Evolutionary conservation across 345 rosid genomes (phyloP), one percentile per base, ranked within the genome.

Genomic region (Bruguiera sexangula): DNA sequence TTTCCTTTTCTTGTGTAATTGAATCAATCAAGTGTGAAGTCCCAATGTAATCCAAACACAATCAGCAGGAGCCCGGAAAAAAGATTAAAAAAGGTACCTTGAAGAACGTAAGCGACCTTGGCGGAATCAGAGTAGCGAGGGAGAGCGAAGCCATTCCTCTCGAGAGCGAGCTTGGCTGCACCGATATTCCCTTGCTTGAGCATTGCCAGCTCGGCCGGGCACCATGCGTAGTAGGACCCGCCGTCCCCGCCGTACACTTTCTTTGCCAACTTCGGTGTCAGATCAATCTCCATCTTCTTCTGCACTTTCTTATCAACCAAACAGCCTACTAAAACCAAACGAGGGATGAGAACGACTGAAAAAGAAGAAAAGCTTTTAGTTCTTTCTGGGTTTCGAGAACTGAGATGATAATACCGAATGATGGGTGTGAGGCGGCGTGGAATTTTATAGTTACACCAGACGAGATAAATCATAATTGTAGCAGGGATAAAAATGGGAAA

Each of bases 51-150:
- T 39, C 48, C 48, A 39, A 39, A 11, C 48, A 39, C 15, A 39
- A 39, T 39, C 48, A 10, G 13, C 15, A 10, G 3, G 15, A 39
- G 13, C 48, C 48, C 16, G 11, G 48, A 8, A 36, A 36, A 58
- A 8, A 70, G 30, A 48, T 15, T 24, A 55, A 20, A 29, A 6
- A 19, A 29, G 5, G 6, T 13, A 94, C 97, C 98, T 82, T 84
- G 96, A 62, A 94, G 96, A 61, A 91, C 93, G 77, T 94, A 89
- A 61, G 97, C 96, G 60, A 94, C 96, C 82, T 86, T 91, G 10
- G 91, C 75, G 21, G 97, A 94, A 74, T 94, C 97, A 65, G 89
- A 87, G 85, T 91, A 94, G 8, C 88, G 81, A 76, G 97, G 98
- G 62, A 89, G 87, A 65, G 92, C 96, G 43, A 94, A 78, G 60